Evolutionary conservation across 1,139 yeast species (phyloP), one percentile per base, ranked within the genome.

Genomic region (Entelexis sorbosivorans): DNA sequence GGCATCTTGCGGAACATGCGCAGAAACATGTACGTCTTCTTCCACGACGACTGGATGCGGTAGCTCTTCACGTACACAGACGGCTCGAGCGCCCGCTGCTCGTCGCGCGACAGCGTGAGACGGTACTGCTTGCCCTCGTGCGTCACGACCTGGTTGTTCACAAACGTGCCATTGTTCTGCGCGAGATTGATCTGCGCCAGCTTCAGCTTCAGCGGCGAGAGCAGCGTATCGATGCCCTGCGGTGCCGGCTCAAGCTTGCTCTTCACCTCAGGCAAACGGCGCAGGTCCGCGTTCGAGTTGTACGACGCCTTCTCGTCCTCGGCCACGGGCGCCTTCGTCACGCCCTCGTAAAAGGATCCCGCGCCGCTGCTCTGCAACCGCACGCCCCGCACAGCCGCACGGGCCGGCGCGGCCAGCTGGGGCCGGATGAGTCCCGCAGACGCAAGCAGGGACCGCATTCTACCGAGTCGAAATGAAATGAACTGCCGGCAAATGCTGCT

Each of bases 11-110:
- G 70, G 54, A 89, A 76, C 66, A 88, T 77, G 60, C 96, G 74
- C 58, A 87, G 74, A 50, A 88, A 84, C 43, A 80, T 73, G 13
- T 89, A 87, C 47, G 94, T 89, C 70, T 91, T 91, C 69, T 91
- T 91, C 72, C 83, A 78, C 5, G 95, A 81, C 26, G 88, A 77
- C 66, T 88, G 86, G 62, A 89, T 75, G 66, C 96, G 76, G 71
- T 74, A 81, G 13, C 95, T 83, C 63, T 80, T 75, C 54, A 85
- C 68, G 67, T 79, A 87, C 29, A 89, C 76, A 16, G 93, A 79
- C 31, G 97, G 97, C 67, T 87, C 96, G 58, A 89, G 73, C 2
- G 79, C 76, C 48, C 61, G 84, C 56, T 86, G 78, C 66, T 88
- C 95, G 54, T 77, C 75, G 44, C 70, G 69, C 7, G 79, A 71